Base-by-base conservation (phyloP, 164 flowering plant genomes). In the Tinospora cordifolia region DNA sequence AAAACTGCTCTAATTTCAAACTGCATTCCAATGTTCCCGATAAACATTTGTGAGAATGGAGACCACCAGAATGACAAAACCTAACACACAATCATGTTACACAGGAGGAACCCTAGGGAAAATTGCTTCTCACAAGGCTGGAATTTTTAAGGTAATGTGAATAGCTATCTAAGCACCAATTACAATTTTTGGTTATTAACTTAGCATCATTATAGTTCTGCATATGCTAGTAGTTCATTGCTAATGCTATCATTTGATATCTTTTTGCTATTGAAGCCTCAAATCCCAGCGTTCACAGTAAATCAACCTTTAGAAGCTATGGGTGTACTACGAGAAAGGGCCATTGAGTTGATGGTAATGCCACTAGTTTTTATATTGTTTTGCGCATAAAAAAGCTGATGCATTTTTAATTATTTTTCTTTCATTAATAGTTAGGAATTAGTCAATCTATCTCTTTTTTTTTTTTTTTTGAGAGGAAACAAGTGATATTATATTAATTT, bases 91-190 rank as follows among this genome's bases (percentile, higher is more conserved):
- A 58, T 49, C 6, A 68, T 49, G 24, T 59, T 69, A 60, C 81
- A 80, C 86, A 93, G 98, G 98, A 78, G 77, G 88, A 74, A 91
- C 93, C n/a, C 83, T 93, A 58, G 86, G 76, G 63, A 6, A 83
- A 71, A 93, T 93, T 75, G 96, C 98, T 57, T 80, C 82, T 11
- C 89, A 91, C 74, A 93, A 93, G 75, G 98, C 98, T 71, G 98
- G 98, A 72, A 93, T 93, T 62, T 85, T 93, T 67, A 93, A 93
- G 98, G 98, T 91, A 81, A 30, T 34, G 67, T 4, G 34, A 10
- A 14, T 24, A 51, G 6, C 60, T 63, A 47, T n/a, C 60, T 70
- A 71, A 34, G 38, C 71, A 63, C 6, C n/a, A 57, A 62, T 27
- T 11, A 66, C 40, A 66, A 25, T 59, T 40, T 69, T 12, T 36